Conservation (phyloP, 306 rosid species). For the Vicia faba region DNA sequence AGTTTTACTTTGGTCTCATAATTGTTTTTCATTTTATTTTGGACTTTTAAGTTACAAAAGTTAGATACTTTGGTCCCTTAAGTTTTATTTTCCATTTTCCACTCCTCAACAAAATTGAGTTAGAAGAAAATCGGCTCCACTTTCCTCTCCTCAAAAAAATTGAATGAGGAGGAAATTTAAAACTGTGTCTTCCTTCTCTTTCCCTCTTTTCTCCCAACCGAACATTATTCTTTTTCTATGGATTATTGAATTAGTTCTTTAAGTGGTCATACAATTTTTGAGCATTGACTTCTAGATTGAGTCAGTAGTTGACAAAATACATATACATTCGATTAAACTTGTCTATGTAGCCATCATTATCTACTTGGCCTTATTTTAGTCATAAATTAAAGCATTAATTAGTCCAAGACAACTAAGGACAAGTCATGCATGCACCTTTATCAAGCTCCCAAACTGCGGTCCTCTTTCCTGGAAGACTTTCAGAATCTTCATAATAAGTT, state of each 20-base stretch:
- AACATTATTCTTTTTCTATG: constrained; percentile 4
- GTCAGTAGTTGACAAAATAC: constrained; percentile 16
- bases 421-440: constrained; percentile 61
- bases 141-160: background rate
- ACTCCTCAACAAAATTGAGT: background rate
- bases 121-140: background rate
- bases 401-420: constrained; percentile 39
- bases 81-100: no score
- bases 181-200: background rate
- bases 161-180: background rate
- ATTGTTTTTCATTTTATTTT: background rate
- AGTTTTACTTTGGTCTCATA: no score
- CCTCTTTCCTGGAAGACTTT: constrained; percentile 87
- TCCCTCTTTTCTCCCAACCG: background rate
- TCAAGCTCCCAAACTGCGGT: constrained; percentile 99
- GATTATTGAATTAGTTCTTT: constrained; percentile 24
- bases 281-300: constrained; percentile 15
- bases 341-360: constrained; percentile 7
- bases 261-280: constrained; percentile 5
- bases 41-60: background rate
- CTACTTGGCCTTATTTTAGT: constrained; percentile 15
- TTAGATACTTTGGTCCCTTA: background rate
- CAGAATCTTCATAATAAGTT: constrained; percentile 90
- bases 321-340: constrained; percentile 1
- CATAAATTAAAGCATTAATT: constrained; percentile 30